phyloP scores from a whole-genome alignment of 257 asterid species.

The Nicotiana obtusifolia region DNA sequence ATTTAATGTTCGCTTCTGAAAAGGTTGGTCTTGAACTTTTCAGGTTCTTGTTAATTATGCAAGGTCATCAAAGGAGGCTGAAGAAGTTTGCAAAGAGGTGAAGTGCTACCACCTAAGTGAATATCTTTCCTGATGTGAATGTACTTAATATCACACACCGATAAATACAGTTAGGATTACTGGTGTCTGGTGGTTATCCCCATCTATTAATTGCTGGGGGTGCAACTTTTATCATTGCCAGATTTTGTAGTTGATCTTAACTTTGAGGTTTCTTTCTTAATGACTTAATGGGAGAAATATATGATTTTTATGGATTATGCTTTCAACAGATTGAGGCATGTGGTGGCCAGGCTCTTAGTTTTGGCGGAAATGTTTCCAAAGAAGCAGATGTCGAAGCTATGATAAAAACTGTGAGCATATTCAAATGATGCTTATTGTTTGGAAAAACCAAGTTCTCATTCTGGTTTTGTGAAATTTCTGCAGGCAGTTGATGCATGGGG shows the following conservation, averaged over 20 bases:
- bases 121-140: background rate
- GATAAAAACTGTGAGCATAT: conserved; percentile 72
- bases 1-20: background rate
- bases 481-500: conserved; percentile 98
- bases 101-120: background rate
- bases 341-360: conserved; percentile 85
- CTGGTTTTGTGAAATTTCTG: conserved; percentile 23
- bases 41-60: conserved; percentile 97
- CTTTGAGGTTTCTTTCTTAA: background rate
- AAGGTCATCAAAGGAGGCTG: conserved; percentile 97
- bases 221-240: background rate
- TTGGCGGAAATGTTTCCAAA: conserved; percentile 95
- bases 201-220: background rate
- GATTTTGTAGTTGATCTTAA: background rate
- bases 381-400: conserved; percentile 87
- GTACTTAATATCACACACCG: background rate
- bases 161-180: background rate
- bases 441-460: conserved; percentile 18
- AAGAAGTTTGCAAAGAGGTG: conserved; percentile 67
- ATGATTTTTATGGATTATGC: background rate
- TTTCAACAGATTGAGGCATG: conserved; percentile 63
- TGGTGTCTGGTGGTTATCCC: background rate
- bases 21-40: conserved; percentile 17
- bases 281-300: background rate
- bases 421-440: background rate